Conservation (phyloP, 768 basidiomycete genomes). For the Leccinum aurantiacum region DNA sequence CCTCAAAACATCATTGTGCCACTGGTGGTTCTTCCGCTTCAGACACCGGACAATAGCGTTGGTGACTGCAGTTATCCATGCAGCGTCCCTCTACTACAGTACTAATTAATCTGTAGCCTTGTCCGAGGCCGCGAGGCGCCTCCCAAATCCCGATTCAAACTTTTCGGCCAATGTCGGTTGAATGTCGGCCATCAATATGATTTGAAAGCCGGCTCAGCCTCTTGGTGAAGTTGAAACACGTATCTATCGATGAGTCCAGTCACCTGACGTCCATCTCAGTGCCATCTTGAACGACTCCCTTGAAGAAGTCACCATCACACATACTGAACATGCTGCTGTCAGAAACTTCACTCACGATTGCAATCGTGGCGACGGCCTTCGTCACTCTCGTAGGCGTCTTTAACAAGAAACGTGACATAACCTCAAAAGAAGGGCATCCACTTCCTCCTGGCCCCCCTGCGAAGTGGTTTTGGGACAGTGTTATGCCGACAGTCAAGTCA, state of each 20-base stretch:
- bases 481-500: conserved; percentile 13
- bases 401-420: background rate
- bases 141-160: too few relatives aligned
- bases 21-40: too few relatives aligned
- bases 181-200: too few relatives aligned
- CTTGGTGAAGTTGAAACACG: background rate
- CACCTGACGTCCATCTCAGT: background rate
- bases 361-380: background rate
- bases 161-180: too few relatives aligned
- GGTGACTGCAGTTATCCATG: too few relatives aligned
- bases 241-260: background rate
- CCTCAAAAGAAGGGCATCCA: conserved; percentile 7
- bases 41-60: too few relatives aligned
- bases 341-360: background rate
- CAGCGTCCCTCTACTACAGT: too few relatives aligned
- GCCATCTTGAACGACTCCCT: background rate
- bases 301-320: background rate
- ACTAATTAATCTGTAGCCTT: too few relatives aligned
- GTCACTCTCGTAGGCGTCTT: background rate
- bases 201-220: too few relatives aligned
- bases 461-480: conserved; percentile 7
- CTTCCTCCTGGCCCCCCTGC: conserved; percentile 22
- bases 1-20: too few relatives aligned
- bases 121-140: too few relatives aligned
- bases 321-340: background rate